Evolutionary conservation across 2,329 filamentous ascomycete genomes (phyloP), one percentile per base, ranked within the genome.

Genomic region (Ophiocordyceps unilateralis): DNA sequence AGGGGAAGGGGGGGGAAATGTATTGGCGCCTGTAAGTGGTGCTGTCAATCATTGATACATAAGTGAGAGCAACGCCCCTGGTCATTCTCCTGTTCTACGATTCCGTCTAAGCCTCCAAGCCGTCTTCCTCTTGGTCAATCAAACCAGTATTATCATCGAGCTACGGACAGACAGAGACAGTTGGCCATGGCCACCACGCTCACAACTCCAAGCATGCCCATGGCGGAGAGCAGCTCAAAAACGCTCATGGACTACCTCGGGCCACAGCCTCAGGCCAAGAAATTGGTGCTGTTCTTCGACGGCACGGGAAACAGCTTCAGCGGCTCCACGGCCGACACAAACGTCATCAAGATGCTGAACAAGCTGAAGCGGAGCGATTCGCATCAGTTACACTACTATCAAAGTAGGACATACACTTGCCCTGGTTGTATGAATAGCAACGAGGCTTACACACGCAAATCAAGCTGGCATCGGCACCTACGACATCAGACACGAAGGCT

Each of bases 391-490:
- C 67, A 70, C 44, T 71, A 71, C 47, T 71, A 71, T 41, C 68
- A 71, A 42, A 63, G 64, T 66, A 26, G 53, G 56, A 1, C 7
- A 6, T 32, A 10, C 15, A 4, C 15, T 34, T 55, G 5, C 17
- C 2, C 20, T 5, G 2, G 10, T 17, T 10, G 11, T 17, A 14
- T 11, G 6, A 20, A n/a, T 14, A 26, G 6, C 5, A 11, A 20
- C 8, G 8, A 1, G n/a, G n/a, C 23, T 30, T 19, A 23, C 12
- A 5, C 4, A 8, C 20, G 23, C 11, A 9, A 19, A 3, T 10
- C 9, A 12, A 67, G 63, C 66, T n/a, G 67, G 67, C 14, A 68
- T 70, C 40, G 67, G 67, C 7, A 70, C 68, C 1, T 70, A 70
- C 28, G 64, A 67, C 38, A 56, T 64, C 44, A 60, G 32, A 17